Base-by-base conservation (phyloP, 2,329 filamentous ascomycete genomes). In the Stagonosporopsis tanaceti region DNA sequence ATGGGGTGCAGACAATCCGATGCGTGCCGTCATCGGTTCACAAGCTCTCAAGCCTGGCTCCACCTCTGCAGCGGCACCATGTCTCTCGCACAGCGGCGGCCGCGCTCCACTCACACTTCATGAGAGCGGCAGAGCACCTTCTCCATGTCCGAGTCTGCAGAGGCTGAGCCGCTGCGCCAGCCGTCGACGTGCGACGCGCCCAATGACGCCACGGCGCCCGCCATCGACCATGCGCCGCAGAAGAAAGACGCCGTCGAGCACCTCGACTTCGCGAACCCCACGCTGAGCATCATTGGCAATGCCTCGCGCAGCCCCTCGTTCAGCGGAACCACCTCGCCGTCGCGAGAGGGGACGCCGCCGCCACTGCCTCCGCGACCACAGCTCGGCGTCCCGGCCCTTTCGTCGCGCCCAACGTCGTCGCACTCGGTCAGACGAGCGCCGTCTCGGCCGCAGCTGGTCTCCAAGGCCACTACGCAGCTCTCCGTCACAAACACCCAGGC, bases 391-490 rank as follows among this genome's bases (percentile, higher is more conserved):
- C 65, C 74, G 38, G 45, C 57, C n/a, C 52, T 70, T 12, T 76
- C 62, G 17, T 69, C 71, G 28, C 69, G 74, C 20, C 73, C 73
- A 14, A 78, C 60, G 74, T 83, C 59, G 9, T 78, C 42, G 65
- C 76, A 76, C 61, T 77, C 75, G 35, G 66, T 70, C 81, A 41
- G 11, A 44, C 47, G 47, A 2, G 52, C 82, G 80, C 68, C 71
- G 2, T 50, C 68, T 6, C 64, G 74, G 47, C 79, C 80, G 24
- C 74, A 77, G 53, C 67, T 83, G 17, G 75, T 79, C 25, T 87
- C 89, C 1, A 87, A 87, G 57, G 87, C 94, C 45, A 97, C 93
- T 3, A 97, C 93, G 0, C 93, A 93, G 9, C 72, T 98, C 14
- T 94, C 92, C 0, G 85, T 92, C 15, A 84, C 93, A 60, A 93